These are phyloP conservation scores for Penicillium sp. DNA, from an alignment of 2,329 filamentous ascomycete species.

Conservation along the genomic window DNA sequence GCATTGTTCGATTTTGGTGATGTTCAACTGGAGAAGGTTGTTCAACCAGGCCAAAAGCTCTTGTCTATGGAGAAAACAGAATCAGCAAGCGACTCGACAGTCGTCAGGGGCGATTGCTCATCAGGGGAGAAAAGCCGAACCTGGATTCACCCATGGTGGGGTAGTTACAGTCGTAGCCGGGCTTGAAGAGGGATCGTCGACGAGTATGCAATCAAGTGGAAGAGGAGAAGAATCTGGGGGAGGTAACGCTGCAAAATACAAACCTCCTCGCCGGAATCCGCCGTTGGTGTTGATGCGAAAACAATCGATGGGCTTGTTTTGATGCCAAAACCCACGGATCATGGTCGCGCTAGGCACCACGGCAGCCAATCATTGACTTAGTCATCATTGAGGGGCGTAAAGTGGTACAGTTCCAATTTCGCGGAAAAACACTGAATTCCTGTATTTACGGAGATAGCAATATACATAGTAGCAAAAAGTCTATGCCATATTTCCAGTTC, in stretches of 20 bases:
- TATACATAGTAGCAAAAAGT: too few species aligned
- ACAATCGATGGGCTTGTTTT: slow-evolving; percentile 67
- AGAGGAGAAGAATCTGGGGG: slow-evolving; percentile 3
- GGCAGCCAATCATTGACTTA: slow-evolving; percentile 18
- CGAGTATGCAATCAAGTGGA: slow-evolving; percentile 3
- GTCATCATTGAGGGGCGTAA: too few species aligned
- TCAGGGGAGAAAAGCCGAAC: slow-evolving; percentile 37
- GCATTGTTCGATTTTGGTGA: slow-evolving; percentile 98
- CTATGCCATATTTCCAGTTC: slow-evolving; percentile 1
- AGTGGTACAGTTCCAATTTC: too few species aligned
- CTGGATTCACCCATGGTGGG: slow-evolving; percentile 60
- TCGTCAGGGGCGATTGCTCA: slow-evolving; percentile 12
- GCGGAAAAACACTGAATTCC: too few species aligned
- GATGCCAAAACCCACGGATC: slow-evolving; percentile 35
- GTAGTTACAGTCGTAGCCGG: slow-evolving; percentile 20
- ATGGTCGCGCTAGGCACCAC: slow-evolving; percentile 15
- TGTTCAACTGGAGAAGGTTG: slow-evolving; percentile 93
- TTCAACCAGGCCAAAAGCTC: slow-evolving; percentile 96
- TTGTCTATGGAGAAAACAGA: slow-evolving; percentile 56
- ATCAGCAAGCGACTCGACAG: slow-evolving; percentile 12
- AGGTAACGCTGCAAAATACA: slow-evolving; percentile 10
- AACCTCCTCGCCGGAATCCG: slow-evolving; percentile 12
- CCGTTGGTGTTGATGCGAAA: slow-evolving; percentile 21
- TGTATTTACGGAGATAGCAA: too few species aligned
- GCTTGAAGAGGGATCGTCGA: slow-evolving; percentile 6